Percentiles rank a stretch among this genome's conserved stretches.
Conservation (phyloP, 169 alveolate species). For the Eimeria sp. region DNA sequence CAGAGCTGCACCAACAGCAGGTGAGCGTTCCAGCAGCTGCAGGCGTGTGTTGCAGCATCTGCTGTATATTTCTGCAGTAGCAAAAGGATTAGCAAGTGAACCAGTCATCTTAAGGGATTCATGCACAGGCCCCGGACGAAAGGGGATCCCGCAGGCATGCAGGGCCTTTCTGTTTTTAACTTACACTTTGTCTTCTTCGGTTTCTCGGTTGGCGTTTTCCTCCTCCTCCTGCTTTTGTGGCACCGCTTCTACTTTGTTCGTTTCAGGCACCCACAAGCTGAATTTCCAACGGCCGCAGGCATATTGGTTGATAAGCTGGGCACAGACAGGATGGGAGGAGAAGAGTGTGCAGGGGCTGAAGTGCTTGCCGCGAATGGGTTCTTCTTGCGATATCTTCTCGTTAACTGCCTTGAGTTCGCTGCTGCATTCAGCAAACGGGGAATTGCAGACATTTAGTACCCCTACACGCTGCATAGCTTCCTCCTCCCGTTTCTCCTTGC, state of each 20-base stretch:
- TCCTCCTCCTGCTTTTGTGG: background rate
- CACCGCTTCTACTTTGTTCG: background rate
- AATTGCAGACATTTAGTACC: background rate
- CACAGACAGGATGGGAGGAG: conserved; percentile 23
- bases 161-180: background rate
- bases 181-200: background rate
- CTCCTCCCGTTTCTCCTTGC: background rate
- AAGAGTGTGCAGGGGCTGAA: conserved; percentile 37
- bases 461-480: background rate
- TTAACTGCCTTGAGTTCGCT: background rate
- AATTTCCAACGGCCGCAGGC: conserved; percentile 61
- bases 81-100: too few relatives aligned
- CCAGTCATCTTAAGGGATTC: too few relatives aligned
- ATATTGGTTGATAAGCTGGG: conserved; percentile 35
- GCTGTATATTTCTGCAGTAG: too few relatives aligned
- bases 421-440: background rate
- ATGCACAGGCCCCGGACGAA: too few relatives aligned
- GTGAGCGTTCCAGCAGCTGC: too few relatives aligned
- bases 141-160: too few relatives aligned
- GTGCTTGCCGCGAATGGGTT: background rate
- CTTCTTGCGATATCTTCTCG: background rate
- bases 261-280: background rate
- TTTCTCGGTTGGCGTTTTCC: background rate
- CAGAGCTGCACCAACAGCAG: background rate
- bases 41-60: too few relatives aligned